Base-by-base conservation (phyloP, 805 yeast genomes). In the Metschnikowia reukaufii region DNA sequence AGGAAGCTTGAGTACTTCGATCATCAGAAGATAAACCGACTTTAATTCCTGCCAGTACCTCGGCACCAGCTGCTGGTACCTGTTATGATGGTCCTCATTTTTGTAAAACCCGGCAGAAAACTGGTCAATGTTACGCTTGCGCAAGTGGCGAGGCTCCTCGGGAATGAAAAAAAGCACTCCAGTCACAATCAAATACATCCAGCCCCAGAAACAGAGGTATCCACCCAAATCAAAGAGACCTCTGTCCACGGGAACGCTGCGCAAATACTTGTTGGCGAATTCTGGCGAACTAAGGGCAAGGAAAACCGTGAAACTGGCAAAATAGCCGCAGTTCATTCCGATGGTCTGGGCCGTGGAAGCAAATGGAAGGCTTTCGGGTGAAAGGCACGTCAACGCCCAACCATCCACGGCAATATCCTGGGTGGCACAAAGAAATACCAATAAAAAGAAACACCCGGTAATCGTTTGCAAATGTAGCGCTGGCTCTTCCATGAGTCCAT, bases 391-490 rank as follows among this genome's bases (percentile, higher is more conserved):
- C 60, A 94, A 70, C 0, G 98, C 97, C 99, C 99, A 94, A 9
- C 99, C 98, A 68, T 94, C 99, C 18, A 94, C 99, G 0, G 99
- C 98, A 46, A 94, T 94, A 63, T 94, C 99, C 66, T 94, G 99
- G 0, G 99, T 92, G 0, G 98, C 97, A 69, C 97, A 91, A 49
- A 91, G 74, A 48, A 92, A 79, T 27, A 94, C 94, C 49, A 94
- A 70, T 18, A 81, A 54, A 58, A 91, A 87, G 66, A 94, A 94
- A 47, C 81, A 75, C 41, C 72, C 56, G 0, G 98, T 88, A 50
- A 94, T 78, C 2, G 67, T 61, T 12, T 68, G 59, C 48, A 89
- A 68, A 54, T 83, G 72, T 23, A 64, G 56, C 27, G 70, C 64
- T 0, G 90, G 82, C 18, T 75, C 68, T 47, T 60, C 76, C 61